Percentiles rank a stretch among this genome's conserved stretches.
These are phyloP conservation scores for Auxenochlorella pyrenoidosa DNA, from an alignment of 139 green algal genomes.

Conservation along the genomic window DNA sequence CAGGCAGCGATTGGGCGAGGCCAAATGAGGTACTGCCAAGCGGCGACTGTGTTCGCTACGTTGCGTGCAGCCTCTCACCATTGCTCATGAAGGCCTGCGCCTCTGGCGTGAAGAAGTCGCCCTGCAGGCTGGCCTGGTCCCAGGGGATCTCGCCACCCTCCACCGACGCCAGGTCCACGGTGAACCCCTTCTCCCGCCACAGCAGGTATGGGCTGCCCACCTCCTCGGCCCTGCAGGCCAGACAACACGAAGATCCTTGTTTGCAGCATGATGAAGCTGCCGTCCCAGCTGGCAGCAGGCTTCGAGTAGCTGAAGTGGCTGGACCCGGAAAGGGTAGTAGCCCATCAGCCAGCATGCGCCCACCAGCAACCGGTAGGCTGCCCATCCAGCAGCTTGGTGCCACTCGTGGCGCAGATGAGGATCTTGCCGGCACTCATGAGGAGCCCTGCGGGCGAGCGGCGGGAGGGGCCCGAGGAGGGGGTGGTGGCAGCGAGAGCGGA, in stretches of 20 bases:
- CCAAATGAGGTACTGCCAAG: too few species aligned
- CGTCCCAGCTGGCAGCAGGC: too few species aligned
- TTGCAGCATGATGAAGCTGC: too few species aligned
- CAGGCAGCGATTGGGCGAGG: too few species aligned
- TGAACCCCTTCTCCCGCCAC: constrained; percentile 31
- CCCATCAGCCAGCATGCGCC: not conserved
- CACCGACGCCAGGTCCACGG: constrained; percentile 41
- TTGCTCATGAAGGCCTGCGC: constrained; percentile 39
- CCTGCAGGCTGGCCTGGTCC: constrained; percentile 28
- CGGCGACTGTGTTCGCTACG: too few species aligned
- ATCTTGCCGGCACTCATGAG: constrained; percentile 18
- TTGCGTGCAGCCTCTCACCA: not conserved
- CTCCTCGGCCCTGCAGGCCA: constrained; percentile 49
- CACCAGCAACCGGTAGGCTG: constrained; percentile 33
- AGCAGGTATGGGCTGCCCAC: constrained; percentile 54
- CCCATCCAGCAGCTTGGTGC: constrained; percentile 36
- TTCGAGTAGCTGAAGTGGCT: too few species aligned
- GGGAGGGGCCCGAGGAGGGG: not conserved
- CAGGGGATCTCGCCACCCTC: constrained; percentile 51
- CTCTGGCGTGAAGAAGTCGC: constrained; percentile 51
- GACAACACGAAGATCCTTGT: too few species aligned
- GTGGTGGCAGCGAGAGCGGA: too few species aligned
- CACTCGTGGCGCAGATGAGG: constrained; percentile 40
- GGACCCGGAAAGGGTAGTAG: too few species aligned
- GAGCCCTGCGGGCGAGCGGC: not conserved